Percentiles rank a stretch among this genome's conserved stretches.
phyloP scores from a whole-genome alignment of 1,284 basidiomycete genomes.

The Apiotrichum gracile region DNA sequence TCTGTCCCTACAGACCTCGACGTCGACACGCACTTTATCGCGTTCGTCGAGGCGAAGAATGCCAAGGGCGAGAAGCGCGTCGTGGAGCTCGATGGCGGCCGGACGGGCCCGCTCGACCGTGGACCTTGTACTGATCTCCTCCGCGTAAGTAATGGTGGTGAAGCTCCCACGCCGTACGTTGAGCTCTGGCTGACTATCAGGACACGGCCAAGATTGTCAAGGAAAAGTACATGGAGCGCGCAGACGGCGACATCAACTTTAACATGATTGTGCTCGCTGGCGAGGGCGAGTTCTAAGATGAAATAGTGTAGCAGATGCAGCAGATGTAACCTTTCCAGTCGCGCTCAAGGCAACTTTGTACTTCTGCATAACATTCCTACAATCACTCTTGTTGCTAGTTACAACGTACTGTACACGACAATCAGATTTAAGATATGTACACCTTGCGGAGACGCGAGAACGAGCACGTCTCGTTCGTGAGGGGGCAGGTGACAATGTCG shows the following conservation, averaged over 20 bases:
- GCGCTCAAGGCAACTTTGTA: too few relatives aligned
- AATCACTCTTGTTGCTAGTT: too few relatives aligned
- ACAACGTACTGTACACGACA: too few relatives aligned
- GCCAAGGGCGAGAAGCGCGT: constrained; percentile 51
- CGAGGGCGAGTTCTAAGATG: constrained; percentile 19
- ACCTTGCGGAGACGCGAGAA: constrained; percentile 73
- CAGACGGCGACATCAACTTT: constrained; percentile 44
- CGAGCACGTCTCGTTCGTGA: constrained; percentile 61
- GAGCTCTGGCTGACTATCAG: constrained; percentile 41
- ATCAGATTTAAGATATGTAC: constrained; percentile 53
- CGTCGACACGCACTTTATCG: constrained; percentile 75
- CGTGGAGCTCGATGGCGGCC: constrained; percentile 71
- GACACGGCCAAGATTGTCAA: constrained; percentile 65
- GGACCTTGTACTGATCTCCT: constrained; percentile 60
- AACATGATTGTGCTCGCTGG: constrained; percentile 47
- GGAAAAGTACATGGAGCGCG: constrained; percentile 56
- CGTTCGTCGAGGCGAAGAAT: constrained; percentile 62
- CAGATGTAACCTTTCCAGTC: neutral
- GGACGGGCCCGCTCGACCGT: constrained; percentile 69
- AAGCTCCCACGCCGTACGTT: too few relatives aligned
- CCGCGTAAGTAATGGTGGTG: constrained; percentile 53
- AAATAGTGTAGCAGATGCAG: neutral
- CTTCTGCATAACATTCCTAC: too few relatives aligned
- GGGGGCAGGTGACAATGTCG: constrained; percentile 70
- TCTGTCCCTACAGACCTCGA: constrained; percentile 51